Percentiles rank a stretch among this genome's conserved stretches.
phyloP scores from a whole-genome alignment of 495 filamentous ascomycete genomes.

The Hyphodiscus hymeniophilus region DNA sequence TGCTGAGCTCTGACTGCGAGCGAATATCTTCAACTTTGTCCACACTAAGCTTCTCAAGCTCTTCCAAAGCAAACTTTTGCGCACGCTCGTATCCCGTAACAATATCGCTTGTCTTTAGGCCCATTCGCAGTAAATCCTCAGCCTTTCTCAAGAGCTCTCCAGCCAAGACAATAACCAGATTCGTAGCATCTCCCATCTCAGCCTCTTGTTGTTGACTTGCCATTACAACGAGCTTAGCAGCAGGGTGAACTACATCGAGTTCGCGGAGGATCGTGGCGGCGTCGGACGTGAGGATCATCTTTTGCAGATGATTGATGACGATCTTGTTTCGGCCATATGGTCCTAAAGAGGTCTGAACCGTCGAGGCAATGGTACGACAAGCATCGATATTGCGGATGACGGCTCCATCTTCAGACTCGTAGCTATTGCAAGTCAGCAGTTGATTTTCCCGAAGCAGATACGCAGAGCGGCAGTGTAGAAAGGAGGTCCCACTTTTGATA shows the following conservation, averaged over 20 bases:
- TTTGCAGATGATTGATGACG: constrained; percentile 99
- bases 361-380: constrained; percentile 89
- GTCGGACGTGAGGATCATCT: constrained; percentile 98
- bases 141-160: constrained; percentile 97
- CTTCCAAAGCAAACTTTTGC: constrained; percentile 74
- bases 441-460: constrained; percentile 6
- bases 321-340: constrained; percentile 99
- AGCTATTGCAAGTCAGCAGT: constrained; percentile 45
- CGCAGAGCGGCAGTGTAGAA: constrained; percentile 3
- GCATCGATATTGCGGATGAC: constrained; percentile 98
- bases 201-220: constrained; percentile 97
- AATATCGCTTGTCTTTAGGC: constrained; percentile 94
- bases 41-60: constrained; percentile 80
- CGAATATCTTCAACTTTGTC: constrained; percentile 84
- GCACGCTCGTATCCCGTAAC: constrained; percentile 93
- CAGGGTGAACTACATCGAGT: constrained; percentile 96
- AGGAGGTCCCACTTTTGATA: constrained; percentile 74
- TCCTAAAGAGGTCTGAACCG: constrained; percentile 92
- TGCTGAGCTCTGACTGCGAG: constrained; percentile 73
- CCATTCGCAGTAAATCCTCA: constrained; percentile 90
- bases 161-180: constrained; percentile 92
- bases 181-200: constrained; percentile 98
- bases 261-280: constrained; percentile 96
- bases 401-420: constrained; percentile 97
- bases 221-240: constrained; percentile 98